phyloP scores from a whole-genome alignment of 192 early-diverging fungal species.

The Dissophora globulifera region DNA sequence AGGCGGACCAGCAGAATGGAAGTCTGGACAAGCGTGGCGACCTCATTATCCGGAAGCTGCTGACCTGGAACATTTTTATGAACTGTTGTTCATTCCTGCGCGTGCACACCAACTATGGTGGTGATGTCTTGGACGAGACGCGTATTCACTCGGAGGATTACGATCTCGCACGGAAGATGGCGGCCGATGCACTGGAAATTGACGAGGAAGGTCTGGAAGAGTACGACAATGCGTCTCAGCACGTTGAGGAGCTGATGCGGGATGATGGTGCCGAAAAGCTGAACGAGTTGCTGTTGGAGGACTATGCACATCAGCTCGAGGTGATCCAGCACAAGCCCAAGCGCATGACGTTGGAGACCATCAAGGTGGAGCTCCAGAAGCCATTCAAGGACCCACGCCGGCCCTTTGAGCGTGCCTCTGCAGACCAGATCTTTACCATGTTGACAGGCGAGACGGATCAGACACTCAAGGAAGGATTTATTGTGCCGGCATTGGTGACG shows the following conservation, averaged over 20 bases:
- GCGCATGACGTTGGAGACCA: slow-evolving; percentile 82
- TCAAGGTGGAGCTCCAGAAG: slow-evolving; percentile 87
- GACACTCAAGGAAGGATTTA: slow-evolving; percentile 70
- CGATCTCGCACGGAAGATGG: slow-evolving; percentile 95
- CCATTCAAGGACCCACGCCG: slow-evolving; percentile 82
- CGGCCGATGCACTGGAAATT: slow-evolving; percentile 92
- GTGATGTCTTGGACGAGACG: slow-evolving; percentile 92
- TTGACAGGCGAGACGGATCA: slow-evolving; percentile 84
- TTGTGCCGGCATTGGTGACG: slow-evolving; percentile 75
- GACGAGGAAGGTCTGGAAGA: slow-evolving; percentile 78
- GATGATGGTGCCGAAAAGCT: slow-evolving; percentile 76
- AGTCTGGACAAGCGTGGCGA: slow-evolving; percentile 66
- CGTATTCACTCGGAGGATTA: slow-evolving; percentile 97
- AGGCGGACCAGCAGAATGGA: slow-evolving; percentile 51
- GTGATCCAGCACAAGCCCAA: slow-evolving; percentile 80
- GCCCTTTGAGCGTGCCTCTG: slow-evolving; percentile 64
- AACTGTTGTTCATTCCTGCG: slow-evolving; percentile 94
- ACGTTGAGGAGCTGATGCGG: slow-evolving; percentile 84
- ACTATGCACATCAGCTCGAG: slow-evolving; percentile 89
- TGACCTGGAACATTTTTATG: slow-evolving; percentile 83
- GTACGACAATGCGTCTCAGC: slow-evolving; percentile 77
- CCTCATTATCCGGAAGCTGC: slow-evolving; percentile 72
- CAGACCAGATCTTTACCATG: slow-evolving; percentile 81
- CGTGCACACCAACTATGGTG: slow-evolving; percentile 70
- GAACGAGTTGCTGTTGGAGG: slow-evolving; percentile 87